A percentile compares a stretch with the other conserved stretches of the same genome.
Conservation (phyloP, 805 yeast species). For the Limtongia smithiae region DNA sequence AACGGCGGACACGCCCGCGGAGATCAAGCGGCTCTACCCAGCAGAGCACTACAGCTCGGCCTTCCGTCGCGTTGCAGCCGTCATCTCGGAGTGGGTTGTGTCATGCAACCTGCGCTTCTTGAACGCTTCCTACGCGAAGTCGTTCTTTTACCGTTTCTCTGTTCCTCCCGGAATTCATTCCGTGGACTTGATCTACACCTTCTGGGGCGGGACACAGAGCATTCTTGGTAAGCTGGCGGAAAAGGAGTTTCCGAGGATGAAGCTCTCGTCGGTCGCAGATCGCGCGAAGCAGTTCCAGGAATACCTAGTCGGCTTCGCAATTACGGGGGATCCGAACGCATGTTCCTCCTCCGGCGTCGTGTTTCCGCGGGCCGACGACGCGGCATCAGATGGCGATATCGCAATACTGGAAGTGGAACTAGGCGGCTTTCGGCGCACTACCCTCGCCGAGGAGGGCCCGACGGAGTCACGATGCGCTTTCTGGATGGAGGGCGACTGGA, state of each 20-base stretch:
- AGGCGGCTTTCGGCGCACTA: not conserved
- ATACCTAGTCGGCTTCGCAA: slow-evolving; percentile 19
- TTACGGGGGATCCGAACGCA: slow-evolving; percentile 23
- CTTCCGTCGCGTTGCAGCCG: slow-evolving; percentile 8
- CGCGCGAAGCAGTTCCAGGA: slow-evolving; percentile 19
- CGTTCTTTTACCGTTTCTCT: slow-evolving; percentile 17
- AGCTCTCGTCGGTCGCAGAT: not conserved
- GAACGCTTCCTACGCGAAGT: slow-evolving; percentile 6
- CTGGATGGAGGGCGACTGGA: slow-evolving; percentile 26
- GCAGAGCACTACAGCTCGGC: not conserved
- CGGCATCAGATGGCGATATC: not conserved
- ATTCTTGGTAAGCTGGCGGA: not conserved
- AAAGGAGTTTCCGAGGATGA: not conserved
- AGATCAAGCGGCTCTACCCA: slow-evolving; percentile 16
- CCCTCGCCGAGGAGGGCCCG: slow-evolving; percentile 14
- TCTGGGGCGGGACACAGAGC: slow-evolving; percentile 11
- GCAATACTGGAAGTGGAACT: slow-evolving; percentile 18
- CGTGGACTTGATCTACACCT: slow-evolving; percentile 20
- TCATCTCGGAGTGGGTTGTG: slow-evolving; percentile 25
- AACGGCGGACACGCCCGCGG: slow-evolving; percentile 3
- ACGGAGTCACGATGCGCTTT: slow-evolving; percentile 8
- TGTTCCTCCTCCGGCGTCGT: not conserved
- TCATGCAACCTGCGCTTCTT: slow-evolving; percentile 14
- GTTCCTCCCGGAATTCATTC: slow-evolving; percentile 25
- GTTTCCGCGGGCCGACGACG: slow-evolving; percentile 12